Evolutionary conservation across 805 yeast species (phyloP), one percentile per base, ranked within the genome.

Genomic region (Teunomyces stri): DNA sequence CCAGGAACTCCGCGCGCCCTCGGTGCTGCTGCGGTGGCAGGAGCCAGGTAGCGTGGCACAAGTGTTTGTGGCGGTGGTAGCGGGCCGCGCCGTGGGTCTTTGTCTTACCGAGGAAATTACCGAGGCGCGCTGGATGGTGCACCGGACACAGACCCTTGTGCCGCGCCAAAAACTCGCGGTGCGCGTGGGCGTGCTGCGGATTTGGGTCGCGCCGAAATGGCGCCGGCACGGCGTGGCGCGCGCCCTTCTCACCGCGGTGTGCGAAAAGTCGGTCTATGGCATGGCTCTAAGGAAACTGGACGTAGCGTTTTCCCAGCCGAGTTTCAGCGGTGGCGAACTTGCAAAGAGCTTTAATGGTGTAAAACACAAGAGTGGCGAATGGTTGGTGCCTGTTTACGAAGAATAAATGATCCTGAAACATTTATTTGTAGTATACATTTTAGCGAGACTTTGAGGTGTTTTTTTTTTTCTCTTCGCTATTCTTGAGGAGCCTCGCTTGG

Each of bases 271-370:
- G 20, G 63, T 82, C 1, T 79, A 78, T 55, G 89, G 88, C 0
- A 57, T 76, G 46, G 43, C 20, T 0, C 53, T 84, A 11, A 62
- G 64, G 2, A 21, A 5, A 21, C 75, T 63, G 47, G 74, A 79
- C 49, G 60, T 85, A 15, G 87, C 82, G 0, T 85, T 88, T 80
- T 82, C 88, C 38, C 92, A 85, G 59, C 90, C 91, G 0, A 81
- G 87, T 48, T 78, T 72, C 43, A 72, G 76, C 48, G 92, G 92
- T 0, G 81, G 82, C 1, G 71, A 74, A 47, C 68, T 85, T 28
- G 89, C 90, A 0, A 61, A 60, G 29, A 64, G 58, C 27, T 84
- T 79, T 57, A 82, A 81, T 56, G 82, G 85, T 0, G 78, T 76
- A 0, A 61, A 48, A 22, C 89, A 84, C 57, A 76, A 73, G 47